Evolutionary conservation across 371 early-diverging fungal genomes (phyloP).

Genomic region (Batrachochytrium dendrobatidis): DNA sequence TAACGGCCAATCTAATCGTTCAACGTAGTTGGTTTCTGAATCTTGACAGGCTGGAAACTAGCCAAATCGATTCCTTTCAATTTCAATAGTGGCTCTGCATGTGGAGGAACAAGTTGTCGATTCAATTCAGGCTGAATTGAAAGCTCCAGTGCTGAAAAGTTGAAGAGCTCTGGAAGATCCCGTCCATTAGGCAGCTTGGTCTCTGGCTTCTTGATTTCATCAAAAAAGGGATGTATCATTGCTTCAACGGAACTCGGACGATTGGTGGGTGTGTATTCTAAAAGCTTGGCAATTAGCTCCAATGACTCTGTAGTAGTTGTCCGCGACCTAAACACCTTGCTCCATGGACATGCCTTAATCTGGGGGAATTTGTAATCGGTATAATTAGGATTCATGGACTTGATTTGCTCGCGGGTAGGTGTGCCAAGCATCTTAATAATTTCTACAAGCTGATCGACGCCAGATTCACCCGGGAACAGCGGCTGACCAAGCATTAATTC

Average conservation of each 20-base stretch:
- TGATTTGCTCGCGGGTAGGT: slow-evolving; percentile 91
- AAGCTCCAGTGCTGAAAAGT: slow-evolving; percentile 77
- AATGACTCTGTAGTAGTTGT: slow-evolving; percentile 72
- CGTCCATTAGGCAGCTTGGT: slow-evolving; percentile 71
- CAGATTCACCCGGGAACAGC: slow-evolving; percentile 97
- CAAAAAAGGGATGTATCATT: slow-evolving; percentile 94
- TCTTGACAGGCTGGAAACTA: slow-evolving; percentile 52
- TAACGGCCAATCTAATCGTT: slow-evolving; percentile 4
- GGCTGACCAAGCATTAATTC: slow-evolving; percentile 95
- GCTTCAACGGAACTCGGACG: slow-evolving; percentile 92
- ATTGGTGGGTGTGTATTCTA: slow-evolving; percentile 90
- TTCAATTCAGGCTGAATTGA: slow-evolving; percentile 72
- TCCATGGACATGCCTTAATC: slow-evolving; percentile 89
- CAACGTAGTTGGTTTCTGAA: slow-evolving; percentile 18
- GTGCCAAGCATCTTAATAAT: slow-evolving; percentile 99
- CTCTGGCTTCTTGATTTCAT: slow-evolving; percentile 81
- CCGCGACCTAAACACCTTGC: slow-evolving; percentile 77
- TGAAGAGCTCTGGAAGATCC: slow-evolving; percentile 81
- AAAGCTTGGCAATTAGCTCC: slow-evolving; percentile 74
- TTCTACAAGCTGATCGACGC: slow-evolving; percentile 98
- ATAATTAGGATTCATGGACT: slow-evolving; percentile 93
- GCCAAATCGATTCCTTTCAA: slow-evolving; percentile 58
- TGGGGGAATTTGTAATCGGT: slow-evolving; percentile 97
- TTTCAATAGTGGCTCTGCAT: slow-evolving; percentile 51
- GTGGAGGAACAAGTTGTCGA: slow-evolving; percentile 60